Evolutionary conservation across 2,329 filamentous ascomycete genomes (phyloP), one percentile per base, ranked within the genome.

Genomic region (Cephalotrichum gorgonifer): DNA sequence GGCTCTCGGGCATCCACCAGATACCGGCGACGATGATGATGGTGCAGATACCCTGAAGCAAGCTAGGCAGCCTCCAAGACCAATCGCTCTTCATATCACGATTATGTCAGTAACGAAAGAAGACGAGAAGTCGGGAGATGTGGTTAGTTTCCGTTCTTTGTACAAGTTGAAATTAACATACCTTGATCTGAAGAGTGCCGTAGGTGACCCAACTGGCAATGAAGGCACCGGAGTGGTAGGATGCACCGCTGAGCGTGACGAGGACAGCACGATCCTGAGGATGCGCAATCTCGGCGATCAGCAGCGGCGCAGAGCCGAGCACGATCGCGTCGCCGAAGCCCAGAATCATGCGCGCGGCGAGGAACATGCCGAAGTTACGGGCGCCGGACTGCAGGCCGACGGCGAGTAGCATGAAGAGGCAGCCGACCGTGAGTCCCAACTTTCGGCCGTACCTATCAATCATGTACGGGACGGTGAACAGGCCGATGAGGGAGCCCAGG

Each of bases 1-100:
- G 81, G 3, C 75, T 79, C 56, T 84, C 80, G 0, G 81, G 80
- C 17, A 62, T 48, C 54, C 56, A 62, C 14, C 39, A 41, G 6
- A 61, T 51, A 2, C 55, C 55, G 1, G 48, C 14, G 8, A 60
- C 20, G 9, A 62, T 45, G 15, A 56, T 12, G 9, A 55, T 43
- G 6, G 58, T 59, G 44, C 60, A 59, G 25, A 64, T 38, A 1
- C 60, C 51, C 23, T 63, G 62, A 26, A 64, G 50, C 2, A 56
- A 41, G 1, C 55, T 57, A 1, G 59, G 59, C 6, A 61, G 54
- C 3, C 58, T 46, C 59, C 59, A 62, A 12, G 56, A 52, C 58
- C 58, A 60, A 8, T 46, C 47, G 17, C 44, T 47, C n/a, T 44
- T 31, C 30, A n/a, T n/a, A n/a, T n/a, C n/a, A n/a, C n/a, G n/a